Base-by-base conservation (phyloP, 768 basidiomycete species). In the Multifurca ochricompacta region DNA sequence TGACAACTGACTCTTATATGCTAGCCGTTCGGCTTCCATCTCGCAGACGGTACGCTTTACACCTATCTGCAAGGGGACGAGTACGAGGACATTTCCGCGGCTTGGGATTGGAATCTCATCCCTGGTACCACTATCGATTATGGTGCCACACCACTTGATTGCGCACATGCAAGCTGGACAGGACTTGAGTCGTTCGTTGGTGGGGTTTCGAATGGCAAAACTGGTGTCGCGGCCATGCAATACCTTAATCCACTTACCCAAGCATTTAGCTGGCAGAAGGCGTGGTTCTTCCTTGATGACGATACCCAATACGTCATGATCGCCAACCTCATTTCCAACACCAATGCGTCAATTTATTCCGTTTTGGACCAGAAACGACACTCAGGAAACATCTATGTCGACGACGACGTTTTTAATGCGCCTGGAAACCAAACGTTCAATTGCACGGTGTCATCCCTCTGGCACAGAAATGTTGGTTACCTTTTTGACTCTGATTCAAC, bases 71-170 rank as follows among this genome's bases (percentile, higher is more conserved):
- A 68, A 45, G 86, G 85, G 13, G 70, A 78, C 60, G 85, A 87
- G 65, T 87, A 87, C 63, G 81, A 84, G 62, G 83, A 86, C 61
- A 87, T 87, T 31, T 68, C 79, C 3, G 85, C 79, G 3, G 73
- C 79, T 2, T 85, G 84, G 85, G 83, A 88, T 66, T 88, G 86
- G 86, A 80, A 85, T 59, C 73, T 85, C 6, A 80, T 88, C 41
- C 85, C 86, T 6, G 85, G 86, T 0, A 86, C 72, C 31, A 87
- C 86, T 2, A 73, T 76, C 34, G 81, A 86, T 63, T 84, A 85
- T 62, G 70, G 67, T 7, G 77, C 70, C 3, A 86, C 84, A 0
- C 64, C 71, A 0, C 70, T 88, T 16, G 63, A 63, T 35, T 85
- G 83, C 60, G 66, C 59, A 23, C 66, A 67, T 11, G 74, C 77